These are phyloP conservation scores for Agaricus subrufescens DNA, from an alignment of 768 basidiomycete species.

Conservation along the genomic window DNA sequence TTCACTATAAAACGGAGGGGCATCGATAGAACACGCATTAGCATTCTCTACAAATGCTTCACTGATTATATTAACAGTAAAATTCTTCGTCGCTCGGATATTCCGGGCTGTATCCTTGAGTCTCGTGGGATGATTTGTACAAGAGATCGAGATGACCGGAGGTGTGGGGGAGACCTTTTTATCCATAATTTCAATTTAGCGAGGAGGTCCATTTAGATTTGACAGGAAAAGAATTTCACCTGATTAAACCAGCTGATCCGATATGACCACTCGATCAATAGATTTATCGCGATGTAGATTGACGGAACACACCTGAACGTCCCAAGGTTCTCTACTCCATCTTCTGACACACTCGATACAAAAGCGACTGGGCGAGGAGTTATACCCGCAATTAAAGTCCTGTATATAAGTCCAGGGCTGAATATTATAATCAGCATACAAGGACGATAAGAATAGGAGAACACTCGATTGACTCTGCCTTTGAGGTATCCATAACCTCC, in stretches of 20 bases:
- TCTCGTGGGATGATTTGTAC: conserved; percentile 20
- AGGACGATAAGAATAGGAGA: background rate
- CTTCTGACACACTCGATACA: conserved; percentile 52
- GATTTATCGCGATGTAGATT: background rate
- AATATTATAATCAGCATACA: background rate
- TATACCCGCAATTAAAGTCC: conserved; percentile 47
- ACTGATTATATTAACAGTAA: conserved; percentile 73
- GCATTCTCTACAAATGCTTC: conserved; percentile 61
- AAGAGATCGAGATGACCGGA: conserved; percentile 57
- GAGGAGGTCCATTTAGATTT: conserved; percentile 19
- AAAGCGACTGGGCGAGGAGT: conserved; percentile 68
- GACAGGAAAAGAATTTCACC: conserved; percentile 15
- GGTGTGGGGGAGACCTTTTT: conserved; percentile 51
- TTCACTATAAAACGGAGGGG: conserved; percentile 48
- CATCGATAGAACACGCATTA: conserved; percentile 47
- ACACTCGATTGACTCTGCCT: conserved; percentile 18
- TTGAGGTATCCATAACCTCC: conserved; percentile 30
- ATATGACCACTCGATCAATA: no score
- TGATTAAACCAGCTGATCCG: conserved; percentile 41
- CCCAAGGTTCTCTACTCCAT: conserved; percentile 55
- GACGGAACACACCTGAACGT: conserved; percentile 39
- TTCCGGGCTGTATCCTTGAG: conserved; percentile 62
- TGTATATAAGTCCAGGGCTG: conserved; percentile 30
- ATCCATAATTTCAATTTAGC: background rate
- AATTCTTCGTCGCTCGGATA: conserved; percentile 58